Conservation (phyloP, 2,329 filamentous ascomycete species). For the Calonectria naviculata region DNA sequence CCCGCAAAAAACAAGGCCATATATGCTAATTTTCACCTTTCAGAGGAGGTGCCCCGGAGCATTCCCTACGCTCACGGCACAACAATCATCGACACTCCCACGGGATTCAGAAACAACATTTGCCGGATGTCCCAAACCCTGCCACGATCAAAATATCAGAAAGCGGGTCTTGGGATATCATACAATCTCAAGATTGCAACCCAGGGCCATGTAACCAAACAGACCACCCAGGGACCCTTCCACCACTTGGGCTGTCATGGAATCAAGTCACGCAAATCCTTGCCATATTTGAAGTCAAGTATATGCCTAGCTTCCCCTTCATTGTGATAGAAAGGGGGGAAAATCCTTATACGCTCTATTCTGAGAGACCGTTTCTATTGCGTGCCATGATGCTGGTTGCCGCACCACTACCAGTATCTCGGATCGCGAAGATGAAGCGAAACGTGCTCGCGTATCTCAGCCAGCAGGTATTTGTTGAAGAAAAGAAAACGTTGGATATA, state of each 20-base stretch:
- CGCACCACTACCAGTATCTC: conserved; percentile 40
- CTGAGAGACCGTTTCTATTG: conserved; percentile 52
- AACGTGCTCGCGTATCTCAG: conserved; percentile 55
- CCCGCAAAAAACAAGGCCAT: not conserved
- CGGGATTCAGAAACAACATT: not conserved
- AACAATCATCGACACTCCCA: not conserved
- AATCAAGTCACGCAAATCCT: conserved; percentile 49
- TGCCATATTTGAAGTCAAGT: conserved; percentile 45
- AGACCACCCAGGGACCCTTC: not conserved
- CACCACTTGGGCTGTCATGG: conserved; percentile 53
- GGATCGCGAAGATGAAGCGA: conserved; percentile 52
- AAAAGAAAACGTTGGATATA: conserved; percentile 54
- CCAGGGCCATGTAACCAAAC: not conserved
- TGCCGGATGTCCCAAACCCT: not conserved
- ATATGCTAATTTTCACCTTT: not conserved
- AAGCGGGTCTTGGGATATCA: not conserved
- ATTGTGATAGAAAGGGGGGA: conserved; percentile 45
- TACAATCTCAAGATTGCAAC: not conserved
- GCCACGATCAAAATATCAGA: not conserved
- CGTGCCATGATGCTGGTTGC: conserved; percentile 52
- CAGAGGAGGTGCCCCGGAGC: not conserved
- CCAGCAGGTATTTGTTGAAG: conserved; percentile 53
- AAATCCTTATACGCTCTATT: conserved; percentile 43
- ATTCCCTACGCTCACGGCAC: not conserved
- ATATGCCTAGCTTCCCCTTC: conserved; percentile 52